Percentiles rank a stretch among this genome's conserved stretches.
phyloP scores from a whole-genome alignment of 202 grass and related monocot genomes.

The Digitaria exilis region DNA sequence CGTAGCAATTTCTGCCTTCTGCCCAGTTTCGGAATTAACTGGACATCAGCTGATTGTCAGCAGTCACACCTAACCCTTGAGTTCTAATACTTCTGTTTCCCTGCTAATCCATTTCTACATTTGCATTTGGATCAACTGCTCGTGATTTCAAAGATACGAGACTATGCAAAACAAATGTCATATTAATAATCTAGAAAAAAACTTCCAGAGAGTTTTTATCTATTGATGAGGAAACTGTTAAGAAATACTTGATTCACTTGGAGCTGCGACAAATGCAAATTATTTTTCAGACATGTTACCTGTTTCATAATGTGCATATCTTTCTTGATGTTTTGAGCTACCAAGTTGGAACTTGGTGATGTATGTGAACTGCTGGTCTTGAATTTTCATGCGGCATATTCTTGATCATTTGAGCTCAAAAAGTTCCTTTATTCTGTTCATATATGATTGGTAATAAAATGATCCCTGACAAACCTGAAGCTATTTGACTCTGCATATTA shows the following conservation, averaged over 20 bases:
- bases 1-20: constrained; percentile 56
- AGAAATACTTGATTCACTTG: constrained; percentile 38
- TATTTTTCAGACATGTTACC: constrained; percentile 3
- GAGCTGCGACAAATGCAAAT: constrained; percentile 32
- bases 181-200: constrained; percentile 74
- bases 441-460: constrained; percentile 4
- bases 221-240: constrained; percentile 43
- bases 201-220: constrained; percentile 40
- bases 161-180: constrained; percentile 61
- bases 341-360: not conserved
- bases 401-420: not conserved
- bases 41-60: constrained; percentile 54
- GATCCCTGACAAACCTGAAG: not conserved
- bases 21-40: constrained; percentile 59
- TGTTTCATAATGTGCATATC: constrained; percentile 4
- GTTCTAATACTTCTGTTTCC: constrained; percentile 65
- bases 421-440: not conserved
- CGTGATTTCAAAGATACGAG: constrained; percentile 59
- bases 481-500: not conserved
- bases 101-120: constrained; percentile 60
- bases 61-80: constrained; percentile 65
- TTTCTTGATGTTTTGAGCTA: not conserved
- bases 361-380: not conserved
- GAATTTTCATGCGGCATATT: not conserved
- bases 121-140: constrained; percentile 60